Evolutionary conservation across 2,329 filamentous ascomycete genomes (phyloP).

Genomic region (Tolypocladium cylindrosporum): DNA sequence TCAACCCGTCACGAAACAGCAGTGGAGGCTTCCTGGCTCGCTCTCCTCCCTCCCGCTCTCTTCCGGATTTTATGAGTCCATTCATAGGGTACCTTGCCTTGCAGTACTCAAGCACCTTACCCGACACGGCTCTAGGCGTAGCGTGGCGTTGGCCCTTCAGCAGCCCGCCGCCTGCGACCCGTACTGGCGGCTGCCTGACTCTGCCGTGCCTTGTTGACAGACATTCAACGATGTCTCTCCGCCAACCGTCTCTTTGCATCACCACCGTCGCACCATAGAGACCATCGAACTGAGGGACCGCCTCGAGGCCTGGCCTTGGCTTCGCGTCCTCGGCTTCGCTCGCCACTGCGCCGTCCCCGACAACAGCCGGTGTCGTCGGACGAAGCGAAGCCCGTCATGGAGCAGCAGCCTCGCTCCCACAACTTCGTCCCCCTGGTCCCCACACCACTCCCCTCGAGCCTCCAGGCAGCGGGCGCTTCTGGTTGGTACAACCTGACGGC

Average conservation of each 20-base stretch:
- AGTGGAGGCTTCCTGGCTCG: background rate
- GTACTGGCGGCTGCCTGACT: background rate
- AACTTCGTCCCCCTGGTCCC: background rate
- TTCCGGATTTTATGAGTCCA: background rate
- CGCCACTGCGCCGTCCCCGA: background rate
- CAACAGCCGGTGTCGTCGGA: background rate
- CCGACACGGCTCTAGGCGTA: background rate
- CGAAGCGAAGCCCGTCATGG: slow-evolving; percentile 1
- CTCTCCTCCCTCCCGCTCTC: background rate
- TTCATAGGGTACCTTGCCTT: background rate
- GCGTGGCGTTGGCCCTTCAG: background rate
- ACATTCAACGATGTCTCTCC: background rate
- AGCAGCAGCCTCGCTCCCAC: background rate
- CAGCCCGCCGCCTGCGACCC: background rate
- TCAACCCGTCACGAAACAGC: background rate
- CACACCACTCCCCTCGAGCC: slow-evolving; percentile 10
- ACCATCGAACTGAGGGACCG: background rate
- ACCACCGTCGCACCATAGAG: background rate
- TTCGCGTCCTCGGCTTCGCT: background rate
- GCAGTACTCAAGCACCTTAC: background rate
- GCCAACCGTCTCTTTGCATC: background rate
- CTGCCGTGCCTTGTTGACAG: background rate
- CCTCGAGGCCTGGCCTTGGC: background rate
- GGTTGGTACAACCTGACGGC: slow-evolving; percentile 43
- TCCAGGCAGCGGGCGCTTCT: slow-evolving; percentile 6